Conservation (phyloP, 129 eudicot species). For the Artemisia annua region DNA sequence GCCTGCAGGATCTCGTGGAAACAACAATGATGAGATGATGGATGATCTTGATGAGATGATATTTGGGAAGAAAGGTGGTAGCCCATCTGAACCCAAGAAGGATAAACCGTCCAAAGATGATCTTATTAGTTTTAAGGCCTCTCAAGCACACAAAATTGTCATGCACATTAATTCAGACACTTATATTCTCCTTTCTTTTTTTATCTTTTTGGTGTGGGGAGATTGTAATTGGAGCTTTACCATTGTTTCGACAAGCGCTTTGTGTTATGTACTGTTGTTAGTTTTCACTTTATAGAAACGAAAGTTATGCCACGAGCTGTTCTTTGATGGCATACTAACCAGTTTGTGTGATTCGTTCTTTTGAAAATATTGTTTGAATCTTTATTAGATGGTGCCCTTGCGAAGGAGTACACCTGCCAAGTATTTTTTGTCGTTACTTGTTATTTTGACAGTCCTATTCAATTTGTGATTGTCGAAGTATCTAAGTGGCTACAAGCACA, state of each 20-base stretch:
- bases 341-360: neutral
- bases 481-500: no score
- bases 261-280: neutral
- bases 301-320: neutral
- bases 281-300: no score
- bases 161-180: neutral
- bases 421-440: no score
- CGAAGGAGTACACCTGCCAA: no score
- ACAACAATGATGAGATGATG: slow-evolving; percentile 80
- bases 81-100: slow-evolving; percentile 55
- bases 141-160: neutral
- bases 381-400: no score
- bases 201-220: slow-evolving; percentile 12
- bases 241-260: no score
- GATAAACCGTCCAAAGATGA: slow-evolving; percentile 69
- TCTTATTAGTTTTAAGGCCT: slow-evolving; percentile 56
- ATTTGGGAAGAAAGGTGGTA: slow-evolving; percentile 74
- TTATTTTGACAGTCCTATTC: no score
- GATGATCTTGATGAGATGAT: slow-evolving; percentile 98
- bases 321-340: neutral
- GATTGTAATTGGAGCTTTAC: slow-evolving; percentile 11
- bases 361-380: no score
- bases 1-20: slow-evolving; percentile 52
- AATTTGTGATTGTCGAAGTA: no score
- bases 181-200: slow-evolving; percentile 11